Base-by-base conservation (phyloP, 2,329 filamentous ascomycete genomes). In the Ophiostoma ips region DNA sequence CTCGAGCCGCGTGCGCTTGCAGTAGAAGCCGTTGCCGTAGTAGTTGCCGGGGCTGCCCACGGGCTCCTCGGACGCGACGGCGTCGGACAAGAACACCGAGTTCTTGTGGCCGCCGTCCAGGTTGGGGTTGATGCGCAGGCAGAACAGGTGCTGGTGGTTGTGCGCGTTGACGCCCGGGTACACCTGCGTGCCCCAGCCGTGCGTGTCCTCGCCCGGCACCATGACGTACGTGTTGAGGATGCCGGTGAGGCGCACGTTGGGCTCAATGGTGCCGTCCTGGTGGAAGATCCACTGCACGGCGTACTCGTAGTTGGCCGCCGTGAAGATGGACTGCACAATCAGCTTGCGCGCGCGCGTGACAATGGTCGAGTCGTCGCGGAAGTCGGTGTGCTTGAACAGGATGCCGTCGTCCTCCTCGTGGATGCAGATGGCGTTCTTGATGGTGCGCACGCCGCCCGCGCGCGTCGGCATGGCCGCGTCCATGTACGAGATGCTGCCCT, bases 131-230 rank as follows among this genome's bases (percentile, higher is more conserved):
- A 95, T 71, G 38, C 89, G 85, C 40, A 95, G 70, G 62, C 87
- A 95, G 76, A 95, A 95, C 30, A 95, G 74, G 64, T 95, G 89
- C 66, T 95, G 88, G 65, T 95, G 89, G 69, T 95, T 95, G 68
- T 95, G 89, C 0, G 89, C 89, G 60, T 95, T 94, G 61, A 95
- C 87, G 37, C 86, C 82, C 0, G 87, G 85, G 61, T 90, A 92
- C 9, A 95, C 89, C 64, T 94, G 83, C 0, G 88, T 94, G 51
- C 89, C 89, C 86, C 87, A 95, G 53, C 86, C 87, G 30, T 84
- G 71, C 9, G 84, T 83, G 55, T 92, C 85, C 66, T 95, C 88
- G 44, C 79, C 84, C 0, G 81, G 77, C 58, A 81, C 77, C 73
- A 95, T 83, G 24, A 81, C 71, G 59, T 94, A 95, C 0, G 89